Evolutionary conservation across 352 stramenopile genomes (phyloP).

Genomic region (Saprolegnia diclina): DNA sequence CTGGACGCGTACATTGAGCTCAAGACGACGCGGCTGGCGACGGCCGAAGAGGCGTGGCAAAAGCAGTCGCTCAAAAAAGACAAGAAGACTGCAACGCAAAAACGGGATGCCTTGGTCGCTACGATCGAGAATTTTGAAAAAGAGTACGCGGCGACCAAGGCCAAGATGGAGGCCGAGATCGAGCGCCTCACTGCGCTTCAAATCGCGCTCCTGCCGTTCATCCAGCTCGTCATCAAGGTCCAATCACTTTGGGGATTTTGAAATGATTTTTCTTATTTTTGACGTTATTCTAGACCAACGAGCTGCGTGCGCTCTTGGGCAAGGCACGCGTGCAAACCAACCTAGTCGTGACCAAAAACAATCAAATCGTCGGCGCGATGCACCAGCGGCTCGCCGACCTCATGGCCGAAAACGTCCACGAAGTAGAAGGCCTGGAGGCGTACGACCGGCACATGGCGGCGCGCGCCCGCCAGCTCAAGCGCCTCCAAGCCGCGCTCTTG

Average conservation of each 20-base stretch:
- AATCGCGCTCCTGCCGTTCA: constrained; percentile 72
- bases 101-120: constrained; percentile 47
- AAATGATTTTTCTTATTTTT: no score
- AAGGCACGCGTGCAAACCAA: constrained; percentile 34
- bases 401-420: constrained; percentile 19
- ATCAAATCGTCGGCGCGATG: constrained; percentile 1
- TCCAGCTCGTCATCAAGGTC: constrained; percentile 57
- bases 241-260: neutral
- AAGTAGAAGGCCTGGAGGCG: constrained; percentile 56
- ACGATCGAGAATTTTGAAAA: constrained; percentile 39
- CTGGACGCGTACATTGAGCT: constrained; percentile 67
- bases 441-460: constrained; percentile 64
- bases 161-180: constrained; percentile 63
- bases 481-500: constrained; percentile 50
- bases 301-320: constrained; percentile 47
- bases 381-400: neutral
- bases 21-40: constrained; percentile 71
- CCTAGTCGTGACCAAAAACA: constrained; percentile 14
- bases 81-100: constrained; percentile 72
- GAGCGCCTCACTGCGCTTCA: constrained; percentile 52
- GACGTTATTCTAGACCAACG: constrained; percentile 17
- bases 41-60: constrained; percentile 73
- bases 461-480: constrained; percentile 49
- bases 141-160: constrained; percentile 48
- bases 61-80: constrained; percentile 75